Evolutionary conservation across 495 filamentous ascomycete genomes (phyloP).

Genomic region (Podospora sp.): DNA sequence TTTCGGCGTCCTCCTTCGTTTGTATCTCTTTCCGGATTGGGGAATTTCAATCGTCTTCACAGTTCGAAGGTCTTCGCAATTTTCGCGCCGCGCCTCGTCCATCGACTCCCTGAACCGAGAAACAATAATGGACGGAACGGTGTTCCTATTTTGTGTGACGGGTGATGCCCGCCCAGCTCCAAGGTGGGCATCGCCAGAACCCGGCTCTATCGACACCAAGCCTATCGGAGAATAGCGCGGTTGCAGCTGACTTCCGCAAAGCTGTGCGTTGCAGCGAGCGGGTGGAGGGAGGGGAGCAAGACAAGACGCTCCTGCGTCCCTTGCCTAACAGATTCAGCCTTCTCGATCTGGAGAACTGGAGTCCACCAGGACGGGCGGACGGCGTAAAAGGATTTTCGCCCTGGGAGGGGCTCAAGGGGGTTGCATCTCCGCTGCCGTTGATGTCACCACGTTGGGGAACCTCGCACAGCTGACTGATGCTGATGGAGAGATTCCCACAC

Average conservation of each 20-base stretch:
- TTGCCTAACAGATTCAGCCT: slow-evolving; percentile 5
- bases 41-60: not conserved
- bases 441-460: not conserved
- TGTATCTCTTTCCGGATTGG: not conserved
- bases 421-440: not conserved
- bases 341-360: slow-evolving; percentile 12
- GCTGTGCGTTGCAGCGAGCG: slow-evolving; percentile 26
- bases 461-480: not conserved
- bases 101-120: not conserved
- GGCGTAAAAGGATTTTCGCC: not conserved
- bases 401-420: not conserved
- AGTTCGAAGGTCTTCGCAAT: not conserved
- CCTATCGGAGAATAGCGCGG: slow-evolving; percentile 26
- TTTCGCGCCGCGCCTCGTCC: not conserved
- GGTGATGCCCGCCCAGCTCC: not conserved
- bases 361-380: not conserved
- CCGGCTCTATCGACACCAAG: slow-evolving; percentile 7
- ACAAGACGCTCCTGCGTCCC: not conserved
- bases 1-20: not conserved
- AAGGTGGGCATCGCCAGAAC: not conserved
- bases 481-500: not conserved
- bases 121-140: not conserved
- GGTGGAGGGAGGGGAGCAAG: not conserved
- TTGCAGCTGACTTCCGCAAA: slow-evolving; percentile 14
- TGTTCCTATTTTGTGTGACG: not conserved